These are phyloP conservation scores for Pythium aristosporum DNA, from an alignment of 352 stramenopile genomes.

Conservation along the genomic window DNA sequence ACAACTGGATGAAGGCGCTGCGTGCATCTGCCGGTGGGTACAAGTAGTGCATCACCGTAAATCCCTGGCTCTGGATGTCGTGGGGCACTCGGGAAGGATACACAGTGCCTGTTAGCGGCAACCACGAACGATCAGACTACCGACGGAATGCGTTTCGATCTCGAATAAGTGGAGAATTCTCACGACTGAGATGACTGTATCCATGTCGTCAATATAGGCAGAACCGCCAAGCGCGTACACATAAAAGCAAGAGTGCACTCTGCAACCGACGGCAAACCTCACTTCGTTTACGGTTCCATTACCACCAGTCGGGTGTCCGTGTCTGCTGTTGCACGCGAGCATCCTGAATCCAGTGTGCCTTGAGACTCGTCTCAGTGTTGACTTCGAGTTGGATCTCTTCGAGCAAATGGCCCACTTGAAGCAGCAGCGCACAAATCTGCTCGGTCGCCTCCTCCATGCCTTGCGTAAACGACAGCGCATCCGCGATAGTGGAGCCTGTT, in stretches of 20 bases:
- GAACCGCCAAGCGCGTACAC: too few species aligned
- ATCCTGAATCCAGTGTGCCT: conserved; percentile 43
- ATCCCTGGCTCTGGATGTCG: too few species aligned
- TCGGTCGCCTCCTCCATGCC: conserved; percentile 33
- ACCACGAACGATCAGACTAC: too few species aligned
- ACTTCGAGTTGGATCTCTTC: conserved; percentile 40
- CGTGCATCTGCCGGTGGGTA: conserved; percentile 31
- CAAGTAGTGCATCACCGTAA: conserved; percentile 4
- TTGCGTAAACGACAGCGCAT: conserved; percentile 31
- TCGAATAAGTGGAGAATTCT: too few species aligned
- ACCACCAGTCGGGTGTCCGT: conserved; percentile 20
- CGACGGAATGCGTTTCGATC: too few species aligned
- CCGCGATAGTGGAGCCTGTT: conserved; percentile 28
- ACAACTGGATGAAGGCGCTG: conserved; percentile 80
- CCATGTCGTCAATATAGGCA: too few species aligned
- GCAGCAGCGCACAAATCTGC: conserved; percentile 28
- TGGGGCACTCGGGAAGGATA: too few species aligned
- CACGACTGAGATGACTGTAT: too few species aligned
- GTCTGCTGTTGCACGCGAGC: conserved; percentile 13
- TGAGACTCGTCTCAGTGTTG: conserved; percentile 40
- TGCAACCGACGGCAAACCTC: too few species aligned
- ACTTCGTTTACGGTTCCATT: background rate
- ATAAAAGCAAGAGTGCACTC: too few species aligned
- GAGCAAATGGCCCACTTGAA: conserved; percentile 40
- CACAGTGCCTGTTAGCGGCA: too few species aligned